phyloP scores from a whole-genome alignment of 1,284 basidiomycete species.

The Naganishia liquefaciens region DNA sequence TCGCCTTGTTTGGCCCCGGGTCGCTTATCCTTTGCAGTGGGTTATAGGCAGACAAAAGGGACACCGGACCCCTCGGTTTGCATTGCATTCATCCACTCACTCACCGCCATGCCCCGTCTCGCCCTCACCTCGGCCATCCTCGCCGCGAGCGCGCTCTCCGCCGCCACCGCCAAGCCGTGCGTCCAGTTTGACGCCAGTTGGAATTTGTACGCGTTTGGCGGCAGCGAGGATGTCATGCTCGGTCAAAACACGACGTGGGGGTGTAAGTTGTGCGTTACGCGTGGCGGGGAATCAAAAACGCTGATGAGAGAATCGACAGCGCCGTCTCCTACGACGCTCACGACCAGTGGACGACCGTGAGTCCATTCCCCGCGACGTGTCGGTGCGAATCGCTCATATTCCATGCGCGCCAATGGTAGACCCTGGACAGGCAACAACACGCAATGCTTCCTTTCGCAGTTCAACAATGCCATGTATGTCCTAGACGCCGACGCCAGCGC shows the following conservation, averaged over 20 bases:
- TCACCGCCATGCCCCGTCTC: constrained; percentile 21
- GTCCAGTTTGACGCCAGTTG: constrained; percentile 51
- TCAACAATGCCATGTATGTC: constrained; percentile 67
- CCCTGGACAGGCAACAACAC: constrained; percentile 52
- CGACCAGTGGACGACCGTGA: constrained; percentile 48
- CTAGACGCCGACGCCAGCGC: constrained; percentile 70
- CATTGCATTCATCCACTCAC: neutral
- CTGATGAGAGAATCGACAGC: constrained; percentile 35
- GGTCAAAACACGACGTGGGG: constrained; percentile 46
- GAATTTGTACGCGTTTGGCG: constrained; percentile 54
- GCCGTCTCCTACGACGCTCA: constrained; percentile 41
- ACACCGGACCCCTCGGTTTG: neutral
- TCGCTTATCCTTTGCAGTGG: too few relatives aligned
- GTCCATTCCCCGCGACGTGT: constrained; percentile 21
- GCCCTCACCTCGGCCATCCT: constrained; percentile 28
- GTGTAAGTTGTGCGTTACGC: constrained; percentile 43
- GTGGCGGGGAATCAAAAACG: neutral
- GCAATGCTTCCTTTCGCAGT: constrained; percentile 53
- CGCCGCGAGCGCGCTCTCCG: constrained; percentile 39
- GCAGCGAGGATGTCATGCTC: constrained; percentile 50
- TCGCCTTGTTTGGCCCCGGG: constrained; percentile 2
- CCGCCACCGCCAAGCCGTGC: constrained; percentile 46
- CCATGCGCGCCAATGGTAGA: constrained; percentile 25
- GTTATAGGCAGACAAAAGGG: too few relatives aligned
- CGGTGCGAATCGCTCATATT: neutral